Evolutionary conservation across 352 stramenopile genomes (phyloP), one percentile per base, ranked within the genome.

Genomic region (Stramenopiles sp.): DNA sequence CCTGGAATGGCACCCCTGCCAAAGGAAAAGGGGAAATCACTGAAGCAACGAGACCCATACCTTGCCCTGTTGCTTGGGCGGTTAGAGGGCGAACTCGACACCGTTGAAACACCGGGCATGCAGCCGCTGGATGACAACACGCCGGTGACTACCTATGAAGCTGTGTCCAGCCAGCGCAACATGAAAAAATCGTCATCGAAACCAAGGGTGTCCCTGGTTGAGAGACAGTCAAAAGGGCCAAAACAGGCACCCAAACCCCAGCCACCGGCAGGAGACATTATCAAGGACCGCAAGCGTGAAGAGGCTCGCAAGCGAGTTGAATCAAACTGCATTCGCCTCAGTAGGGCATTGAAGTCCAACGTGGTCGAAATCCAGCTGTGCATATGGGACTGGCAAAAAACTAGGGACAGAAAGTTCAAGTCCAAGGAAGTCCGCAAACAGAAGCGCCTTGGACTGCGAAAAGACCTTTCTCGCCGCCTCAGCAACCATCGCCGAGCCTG

Each of bases 301-400:
- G 43, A 63, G 25, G 12, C 12, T 63, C 43, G 43, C 25, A 63
- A 63, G 25, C 43, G 43, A 63, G 43, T 63, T 63, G 43, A 63
- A 63, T 18, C 12, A 12, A 63, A 63, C 25, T 63, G 43, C 25
- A 18, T 63, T 18, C 43, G 43, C 12, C 25, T 63, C 12, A 18
- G 43, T 25, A 12, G 43, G 12, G 43, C 43, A 63, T 63, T 63
- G 25, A 63, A 63, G 43, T 63, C 43, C 12, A 63, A 63, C 43
- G 43, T 63, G 43, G 43, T 63, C 25, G 43, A 63, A 63, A 25
- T 63, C 25, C 43, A 63, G 25, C 25, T 63, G 25, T 63, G 43
- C 43, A 63, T 63, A 18, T 63, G 43, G 43, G 43, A 63, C 25
- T 63, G 43, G 43, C 43, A 63, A 63, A 63, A 63, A 63, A 63